Percentiles rank a stretch among this genome's conserved stretches.
Evolutionary conservation across 1,284 basidiomycete species (phyloP).

Genomic region (Irpex sp.): DNA sequence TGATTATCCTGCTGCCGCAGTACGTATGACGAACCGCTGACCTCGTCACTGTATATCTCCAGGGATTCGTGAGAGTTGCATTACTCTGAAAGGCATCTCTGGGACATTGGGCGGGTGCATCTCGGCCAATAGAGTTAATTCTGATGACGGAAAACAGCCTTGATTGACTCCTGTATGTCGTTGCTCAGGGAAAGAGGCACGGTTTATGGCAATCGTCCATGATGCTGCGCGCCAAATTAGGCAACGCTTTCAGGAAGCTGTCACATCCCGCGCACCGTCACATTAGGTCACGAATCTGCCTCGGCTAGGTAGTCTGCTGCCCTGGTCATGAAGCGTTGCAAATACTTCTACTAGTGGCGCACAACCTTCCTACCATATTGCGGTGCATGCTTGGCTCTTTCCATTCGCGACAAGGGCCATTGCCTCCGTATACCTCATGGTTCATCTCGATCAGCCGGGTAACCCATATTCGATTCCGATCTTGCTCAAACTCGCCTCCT

Average conservation of each 20-base stretch:
- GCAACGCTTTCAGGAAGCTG: conserved; percentile 15
- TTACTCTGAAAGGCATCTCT: conserved; percentile 10
- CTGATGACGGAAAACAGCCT: background rate
- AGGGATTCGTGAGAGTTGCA: conserved; percentile 8
- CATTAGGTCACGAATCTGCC: conserved; percentile 4
- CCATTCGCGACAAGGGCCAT: background rate
- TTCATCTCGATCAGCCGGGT: conserved; percentile 8
- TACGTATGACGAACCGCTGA: conserved; percentile 5
- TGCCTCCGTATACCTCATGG: conserved; percentile 11
- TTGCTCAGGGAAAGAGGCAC: conserved; percentile 11
- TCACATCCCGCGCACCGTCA: conserved; percentile 3
- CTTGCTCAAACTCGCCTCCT: conserved; percentile 6
- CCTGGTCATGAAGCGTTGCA: conserved; percentile 11
- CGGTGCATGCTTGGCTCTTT: conserved; percentile 6
- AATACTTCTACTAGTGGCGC: background rate
- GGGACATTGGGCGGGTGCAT: conserved; percentile 9
- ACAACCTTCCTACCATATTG: conserved; percentile 1
- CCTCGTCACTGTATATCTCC: background rate
- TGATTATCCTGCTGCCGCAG: background rate
- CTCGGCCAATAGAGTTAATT: conserved; percentile 8
- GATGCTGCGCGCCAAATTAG: conserved; percentile 8
- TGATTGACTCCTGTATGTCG: background rate
- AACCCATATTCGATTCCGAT: conserved; percentile 5
- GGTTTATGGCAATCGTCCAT: conserved; percentile 10
- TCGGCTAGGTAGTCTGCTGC: conserved; percentile 1